These are phyloP conservation scores for Artemisia tridentata DNA, from an alignment of 129 eudicot genomes.

Conservation along the genomic window DNA sequence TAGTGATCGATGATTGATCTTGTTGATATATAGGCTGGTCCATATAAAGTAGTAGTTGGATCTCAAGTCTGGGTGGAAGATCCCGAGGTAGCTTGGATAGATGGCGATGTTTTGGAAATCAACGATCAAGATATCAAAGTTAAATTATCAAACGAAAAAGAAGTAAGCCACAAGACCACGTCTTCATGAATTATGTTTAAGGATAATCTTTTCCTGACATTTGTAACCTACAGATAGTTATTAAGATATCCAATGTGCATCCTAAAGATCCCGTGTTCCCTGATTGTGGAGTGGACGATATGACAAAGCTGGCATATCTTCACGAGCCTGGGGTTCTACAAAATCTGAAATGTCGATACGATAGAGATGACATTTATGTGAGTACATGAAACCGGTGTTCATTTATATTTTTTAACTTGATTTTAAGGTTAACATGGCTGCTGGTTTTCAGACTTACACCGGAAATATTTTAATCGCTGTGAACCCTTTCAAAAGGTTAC, in stretches of 20 bases:
- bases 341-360: slow-evolving; percentile 66
- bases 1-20: slow-evolving; percentile 10
- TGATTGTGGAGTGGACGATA: slow-evolving; percentile 73
- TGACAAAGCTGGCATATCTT: slow-evolving; percentile 88
- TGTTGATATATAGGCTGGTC: slow-evolving; percentile 45
- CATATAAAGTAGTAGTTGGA: slow-evolving; percentile 56
- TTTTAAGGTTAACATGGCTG: slow-evolving; percentile 14
- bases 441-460: slow-evolving; percentile 75
- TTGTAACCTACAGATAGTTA: slow-evolving; percentile 41
- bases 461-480: slow-evolving; percentile 93
- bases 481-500: slow-evolving; percentile 81
- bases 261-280: slow-evolving; percentile 83
- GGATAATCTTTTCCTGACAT: too few species aligned
- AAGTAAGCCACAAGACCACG: slow-evolving; percentile 62
- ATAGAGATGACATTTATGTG: slow-evolving; percentile 72
- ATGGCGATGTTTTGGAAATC: slow-evolving; percentile 73
- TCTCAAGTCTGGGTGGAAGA: slow-evolving; percentile 97
- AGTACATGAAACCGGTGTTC: slow-evolving; percentile 23
- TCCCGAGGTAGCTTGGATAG: slow-evolving; percentile 86
- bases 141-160: slow-evolving; percentile 50
- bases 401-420: not conserved
- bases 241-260: slow-evolving; percentile 41
- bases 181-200: too few species aligned
- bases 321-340: slow-evolving; percentile 92
- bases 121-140: slow-evolving; percentile 55